These are phyloP conservation scores for Hysterangium stoloniferum DNA, from an alignment of 768 basidiomycete genomes.

Conservation along the genomic window DNA sequence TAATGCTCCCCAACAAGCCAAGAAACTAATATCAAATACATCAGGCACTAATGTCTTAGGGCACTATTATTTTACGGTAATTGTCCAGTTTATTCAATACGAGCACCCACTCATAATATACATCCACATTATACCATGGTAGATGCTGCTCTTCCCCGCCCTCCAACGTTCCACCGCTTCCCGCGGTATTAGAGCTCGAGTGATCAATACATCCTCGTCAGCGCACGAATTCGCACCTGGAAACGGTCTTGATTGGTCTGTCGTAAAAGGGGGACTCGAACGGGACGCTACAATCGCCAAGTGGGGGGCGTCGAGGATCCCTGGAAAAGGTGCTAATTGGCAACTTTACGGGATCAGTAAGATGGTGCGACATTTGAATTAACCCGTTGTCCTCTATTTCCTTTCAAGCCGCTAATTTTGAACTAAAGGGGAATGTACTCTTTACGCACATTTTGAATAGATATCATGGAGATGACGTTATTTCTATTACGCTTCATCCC, in stretches of 20 bases:
- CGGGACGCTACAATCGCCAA: constrained; percentile 19
- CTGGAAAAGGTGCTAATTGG: neutral
- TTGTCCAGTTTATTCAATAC: neutral
- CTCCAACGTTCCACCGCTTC: constrained; percentile 29
- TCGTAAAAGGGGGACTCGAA: constrained; percentile 32
- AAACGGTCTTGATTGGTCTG: constrained; percentile 27
- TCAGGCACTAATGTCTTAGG: constrained; percentile 18
- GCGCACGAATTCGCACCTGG: constrained; percentile 15
- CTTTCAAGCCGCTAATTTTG: too few species aligned
- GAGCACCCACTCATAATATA: too few species aligned
- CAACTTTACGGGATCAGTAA: constrained; percentile 15
- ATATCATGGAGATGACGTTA: constrained; percentile 32
- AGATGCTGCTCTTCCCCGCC: constrained; percentile 35
- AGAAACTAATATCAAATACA: too few species aligned
- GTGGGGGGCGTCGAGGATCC: neutral
- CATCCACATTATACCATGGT: too few species aligned
- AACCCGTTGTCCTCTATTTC: too few species aligned
- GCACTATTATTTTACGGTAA: constrained; percentile 35
- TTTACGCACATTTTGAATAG: constrained; percentile 31
- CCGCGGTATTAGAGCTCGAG: constrained; percentile 27
- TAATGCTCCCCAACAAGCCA: too few species aligned
- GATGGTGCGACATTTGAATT: constrained; percentile 13
- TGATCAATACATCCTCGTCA: constrained; percentile 36
- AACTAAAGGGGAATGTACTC: constrained; percentile 31
- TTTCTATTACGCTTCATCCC: constrained; percentile 38